phyloP scores from a whole-genome alignment of 1,139 yeast species.

The Suhomyces yuchorum region DNA sequence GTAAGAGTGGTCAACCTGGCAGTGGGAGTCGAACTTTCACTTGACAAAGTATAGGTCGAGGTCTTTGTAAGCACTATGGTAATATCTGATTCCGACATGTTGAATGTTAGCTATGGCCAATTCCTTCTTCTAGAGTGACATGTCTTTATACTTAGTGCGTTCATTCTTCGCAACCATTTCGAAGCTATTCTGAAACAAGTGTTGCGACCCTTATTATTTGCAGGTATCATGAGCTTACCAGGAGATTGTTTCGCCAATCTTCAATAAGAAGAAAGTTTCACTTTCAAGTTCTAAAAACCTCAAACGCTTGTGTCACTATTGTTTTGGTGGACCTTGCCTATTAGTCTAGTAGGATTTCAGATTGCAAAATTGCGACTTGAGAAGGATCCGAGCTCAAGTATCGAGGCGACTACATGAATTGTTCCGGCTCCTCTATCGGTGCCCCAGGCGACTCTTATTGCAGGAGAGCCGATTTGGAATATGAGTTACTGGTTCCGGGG shows the following conservation, averaged over 20 bases:
- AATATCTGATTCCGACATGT: constrained; percentile 10
- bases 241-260: not conserved
- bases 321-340: too few relatives aligned
- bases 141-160: not conserved
- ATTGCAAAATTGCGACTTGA: too few relatives aligned
- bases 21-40: not conserved
- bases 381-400: too few relatives aligned
- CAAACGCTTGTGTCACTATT: too few relatives aligned
- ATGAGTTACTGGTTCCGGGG: too few relatives aligned
- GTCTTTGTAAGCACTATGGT: constrained; percentile 20
- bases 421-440: too few relatives aligned
- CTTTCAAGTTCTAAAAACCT: too few relatives aligned
- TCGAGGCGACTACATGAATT: too few relatives aligned
- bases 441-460: too few relatives aligned
- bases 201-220: not conserved
- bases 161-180: constrained; percentile 8
- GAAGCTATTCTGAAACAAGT: constrained; percentile 2
- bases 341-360: too few relatives aligned
- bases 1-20: constrained; percentile 2
- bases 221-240: not conserved
- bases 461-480: too few relatives aligned
- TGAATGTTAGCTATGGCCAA: not conserved
- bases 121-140: not conserved
- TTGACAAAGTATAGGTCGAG: constrained; percentile 21
- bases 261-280: too few relatives aligned